phyloP scores from a whole-genome alignment of 768 basidiomycete species.

The Pleurotus tuoliensis region DNA sequence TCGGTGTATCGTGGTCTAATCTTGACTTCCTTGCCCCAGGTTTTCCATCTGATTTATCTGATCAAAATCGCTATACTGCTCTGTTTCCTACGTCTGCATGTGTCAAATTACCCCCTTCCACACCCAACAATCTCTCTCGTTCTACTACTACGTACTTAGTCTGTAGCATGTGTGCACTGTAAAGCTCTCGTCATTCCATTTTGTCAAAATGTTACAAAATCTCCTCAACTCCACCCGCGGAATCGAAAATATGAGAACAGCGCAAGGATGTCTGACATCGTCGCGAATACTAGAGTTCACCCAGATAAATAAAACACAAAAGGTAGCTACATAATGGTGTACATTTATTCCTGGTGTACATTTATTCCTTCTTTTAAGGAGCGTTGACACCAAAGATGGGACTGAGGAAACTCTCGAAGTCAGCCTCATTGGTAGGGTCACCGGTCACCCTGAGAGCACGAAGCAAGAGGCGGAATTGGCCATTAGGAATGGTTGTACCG shows the following conservation, averaged over 20 bases:
- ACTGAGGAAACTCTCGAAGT: constrained; percentile 46
- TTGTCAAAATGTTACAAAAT: not conserved
- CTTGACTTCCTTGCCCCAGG: not conserved
- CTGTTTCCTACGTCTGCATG: constrained; percentile 11
- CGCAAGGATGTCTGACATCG: not conserved
- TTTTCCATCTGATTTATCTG: constrained; percentile 8
- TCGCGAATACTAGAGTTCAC: not conserved
- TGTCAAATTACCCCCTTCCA: constrained; percentile 15
- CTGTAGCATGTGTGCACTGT: constrained; percentile 25
- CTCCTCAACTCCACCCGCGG: not conserved
- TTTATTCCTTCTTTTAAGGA: not conserved
- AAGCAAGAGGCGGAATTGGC: constrained; percentile 35
- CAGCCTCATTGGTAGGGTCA: constrained; percentile 33
- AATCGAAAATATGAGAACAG: not conserved
- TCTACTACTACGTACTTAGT: constrained; percentile 16
- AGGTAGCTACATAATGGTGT: too few species aligned
- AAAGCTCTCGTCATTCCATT: constrained; percentile 15
- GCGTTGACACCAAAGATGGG: constrained; percentile 27
- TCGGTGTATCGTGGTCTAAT: constrained; percentile 3
- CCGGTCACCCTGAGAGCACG: constrained; percentile 41
- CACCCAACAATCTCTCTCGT: constrained; percentile 20
- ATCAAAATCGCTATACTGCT: constrained; percentile 10
- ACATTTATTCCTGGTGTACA: not conserved
- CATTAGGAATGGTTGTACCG: constrained; percentile 39
- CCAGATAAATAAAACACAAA: too few species aligned